phyloP scores from a whole-genome alignment of 495 filamentous ascomycete species.

The Halenospora varia region DNA sequence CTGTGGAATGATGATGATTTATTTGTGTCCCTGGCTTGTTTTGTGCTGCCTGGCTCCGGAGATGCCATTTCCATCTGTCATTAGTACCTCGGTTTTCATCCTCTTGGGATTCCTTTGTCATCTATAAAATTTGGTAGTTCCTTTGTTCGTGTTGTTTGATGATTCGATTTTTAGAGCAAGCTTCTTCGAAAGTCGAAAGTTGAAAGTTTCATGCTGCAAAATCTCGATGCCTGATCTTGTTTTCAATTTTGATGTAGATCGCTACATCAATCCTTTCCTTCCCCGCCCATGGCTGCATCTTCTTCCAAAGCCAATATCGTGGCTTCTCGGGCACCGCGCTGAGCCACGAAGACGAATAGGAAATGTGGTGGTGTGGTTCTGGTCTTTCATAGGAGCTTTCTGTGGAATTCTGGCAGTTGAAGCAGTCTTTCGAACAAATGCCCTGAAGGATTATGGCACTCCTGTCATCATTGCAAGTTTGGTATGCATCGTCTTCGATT shows the following conservation, averaged over 20 bases:
- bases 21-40: background rate
- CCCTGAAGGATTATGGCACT: slow-evolving; percentile 31
- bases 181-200: background rate
- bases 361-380: slow-evolving; percentile 45
- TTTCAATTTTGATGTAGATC: slow-evolving; percentile 62
- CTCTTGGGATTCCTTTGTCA: background rate
- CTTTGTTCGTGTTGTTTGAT: background rate
- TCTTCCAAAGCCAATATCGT: slow-evolving; percentile 42
- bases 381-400: slow-evolving; percentile 53
- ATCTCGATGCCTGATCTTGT: background rate
- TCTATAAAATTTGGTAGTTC: background rate
- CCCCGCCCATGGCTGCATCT: slow-evolving; percentile 43
- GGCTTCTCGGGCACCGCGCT: slow-evolving; percentile 49
- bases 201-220: background rate
- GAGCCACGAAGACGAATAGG: slow-evolving; percentile 32
- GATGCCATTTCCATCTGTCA: slow-evolving; percentile 14
- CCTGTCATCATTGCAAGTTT: slow-evolving; percentile 50
- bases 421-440: slow-evolving; percentile 34
- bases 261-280: slow-evolving; percentile 56
- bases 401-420: slow-evolving; percentile 43
- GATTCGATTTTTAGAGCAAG: background rate
- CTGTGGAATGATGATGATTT: background rate
- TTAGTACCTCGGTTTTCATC: background rate
- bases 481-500: slow-evolving; percentile 25
- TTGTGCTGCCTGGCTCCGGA: slow-evolving; percentile 11